Evolutionary conservation across 768 basidiomycete species (phyloP), one percentile per base, ranked within the genome.

Genomic region (Sarcomyxa edulis): DNA sequence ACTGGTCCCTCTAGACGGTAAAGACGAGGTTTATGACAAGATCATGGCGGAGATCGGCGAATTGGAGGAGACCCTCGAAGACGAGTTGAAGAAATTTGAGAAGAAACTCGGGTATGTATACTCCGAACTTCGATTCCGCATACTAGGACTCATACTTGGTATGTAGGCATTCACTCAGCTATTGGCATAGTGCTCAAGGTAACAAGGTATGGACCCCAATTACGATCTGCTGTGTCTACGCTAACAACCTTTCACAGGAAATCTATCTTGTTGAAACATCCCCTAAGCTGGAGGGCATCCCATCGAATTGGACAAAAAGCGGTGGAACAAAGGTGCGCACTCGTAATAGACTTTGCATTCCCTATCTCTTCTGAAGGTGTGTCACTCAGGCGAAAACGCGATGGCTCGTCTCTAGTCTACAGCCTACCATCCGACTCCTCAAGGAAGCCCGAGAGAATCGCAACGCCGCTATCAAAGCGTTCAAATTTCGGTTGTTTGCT

Each of bases 391-490:
- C 77, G 19, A 74, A 74, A 48, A 71, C 69, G 10, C 84, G 96
- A 15, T 99, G 83, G 69, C 65, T 79, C 5, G 83, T 92, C 5
- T 82, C 83, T 1, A 70, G 84, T 18, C 72, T 92, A 2, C 76
- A 79, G 41, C 51, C 72, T 4, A 78, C 78, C 21, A 76, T 98
- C 36, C 81, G 90, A 14, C 63, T 78, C 40, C 70, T 96, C 22
- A 98, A 98, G 61, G 96, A 99, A 62, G 93, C 91, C 3, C 78
- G 90, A 28, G 96, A 99, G 61, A 90, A 79, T 40, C 81, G 85
- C 27, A 86, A 71, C 43, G 72, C 76, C 2, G 79, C 81, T 5
- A 78, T 91, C 62, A 92, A 85, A 56, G 72, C 77, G 7, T 99
- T 97, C 68, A 88, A 84, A 55, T 74, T 68, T 52, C 76, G 81